phyloP scores from a whole-genome alignment of 2,329 filamentous ascomycete genomes.

The Talaromyces atroroseus region DNA sequence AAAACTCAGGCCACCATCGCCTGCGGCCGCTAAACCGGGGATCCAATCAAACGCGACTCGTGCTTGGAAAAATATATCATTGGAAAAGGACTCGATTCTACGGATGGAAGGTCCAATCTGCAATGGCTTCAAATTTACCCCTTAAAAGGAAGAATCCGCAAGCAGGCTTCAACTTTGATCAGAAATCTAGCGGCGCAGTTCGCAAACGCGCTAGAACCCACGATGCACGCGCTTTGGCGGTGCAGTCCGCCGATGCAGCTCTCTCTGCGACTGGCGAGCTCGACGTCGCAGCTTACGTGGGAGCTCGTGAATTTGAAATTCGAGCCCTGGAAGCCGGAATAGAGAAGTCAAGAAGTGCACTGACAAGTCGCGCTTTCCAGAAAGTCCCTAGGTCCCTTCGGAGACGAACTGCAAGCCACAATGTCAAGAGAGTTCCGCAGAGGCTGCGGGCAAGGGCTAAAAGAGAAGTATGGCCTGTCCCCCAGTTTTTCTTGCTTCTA shows the following conservation, averaged over 20 bases:
- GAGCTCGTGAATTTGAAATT: conserved; percentile 84
- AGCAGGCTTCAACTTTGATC: conserved; percentile 13
- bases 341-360: conserved; percentile 60
- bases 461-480: conserved; percentile 46
- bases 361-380: conserved; percentile 76
- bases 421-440: conserved; percentile 82
- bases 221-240: conserved; percentile 40
- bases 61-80: background rate
- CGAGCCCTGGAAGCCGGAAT: conserved; percentile 77
- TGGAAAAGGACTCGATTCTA: background rate
- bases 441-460: conserved; percentile 65
- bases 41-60: background rate
- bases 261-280: conserved; percentile 66
- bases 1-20: background rate
- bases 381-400: conserved; percentile 79
- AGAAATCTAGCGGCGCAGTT: conserved; percentile 23
- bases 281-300: conserved; percentile 77
- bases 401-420: conserved; percentile 87
- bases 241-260: conserved; percentile 41
- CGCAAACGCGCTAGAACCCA: conserved; percentile 41
- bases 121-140: conserved; percentile 28
- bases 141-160: conserved; percentile 29
- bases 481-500: background rate
- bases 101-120: background rate
- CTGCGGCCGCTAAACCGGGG: background rate